Base-by-base conservation (phyloP, 1,284 basidiomycete species). In the Pholiota adiposa region DNA sequence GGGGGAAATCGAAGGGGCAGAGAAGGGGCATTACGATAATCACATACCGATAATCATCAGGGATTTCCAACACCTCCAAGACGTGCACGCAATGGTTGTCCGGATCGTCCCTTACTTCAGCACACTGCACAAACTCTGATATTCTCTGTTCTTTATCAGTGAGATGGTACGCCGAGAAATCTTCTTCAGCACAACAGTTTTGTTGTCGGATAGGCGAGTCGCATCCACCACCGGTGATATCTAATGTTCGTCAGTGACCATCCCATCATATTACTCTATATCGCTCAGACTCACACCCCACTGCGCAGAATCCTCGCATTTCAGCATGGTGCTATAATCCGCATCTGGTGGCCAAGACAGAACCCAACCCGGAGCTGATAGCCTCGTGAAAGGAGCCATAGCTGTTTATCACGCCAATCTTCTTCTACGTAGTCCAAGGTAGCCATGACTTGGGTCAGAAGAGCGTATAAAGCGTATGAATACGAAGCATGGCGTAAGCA, bases 81-180 rank as follows among this genome's bases (percentile, higher is more conserved):
- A 77, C 53, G 2, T 72, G 73, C 4, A 76, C 69, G 31, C 75
- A 77, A 57, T 76, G 75, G 51, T 77, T 78, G 7, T 61, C 50
- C 4, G 72, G 69, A 40, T 76, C 66, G 0, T 66, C 56, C 0
- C 58, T 49, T 1, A 69, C 23, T 5, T 40, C 36, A 18, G 41
- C 25, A 31, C 46, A 41, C 12, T 31, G 48, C 1, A 61, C 16
- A 36, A 43, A 40, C 11, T 40, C 21, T 8, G 34, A n/a, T 11
- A 56, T 12, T 9, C 23, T 19, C 44, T 36, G 14, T 33, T 56
- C 55, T 3, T 27, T 16, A 16, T 23, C 29, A 33, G 25, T 40
- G 4, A 12, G 21, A 29, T 36, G 36, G 25, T 7, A n/a, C 4
- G 9, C 23, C 8, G 21, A 19, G n/a, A 23, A 40, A 50, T 36